Conservation (phyloP, 2,329 filamentous ascomycete species). For the Lanzia echinophila region DNA sequence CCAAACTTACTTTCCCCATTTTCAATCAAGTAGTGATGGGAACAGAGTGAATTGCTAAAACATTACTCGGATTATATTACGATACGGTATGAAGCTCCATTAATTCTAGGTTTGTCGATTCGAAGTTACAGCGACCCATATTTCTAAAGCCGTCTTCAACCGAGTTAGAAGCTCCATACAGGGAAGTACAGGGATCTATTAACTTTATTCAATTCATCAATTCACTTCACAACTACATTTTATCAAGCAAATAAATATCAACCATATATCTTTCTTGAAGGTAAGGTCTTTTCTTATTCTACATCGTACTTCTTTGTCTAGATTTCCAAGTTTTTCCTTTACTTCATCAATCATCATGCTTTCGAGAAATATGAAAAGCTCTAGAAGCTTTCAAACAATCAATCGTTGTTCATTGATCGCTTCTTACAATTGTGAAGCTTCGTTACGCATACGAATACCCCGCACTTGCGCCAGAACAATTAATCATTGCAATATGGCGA, state of each 20-base stretch:
- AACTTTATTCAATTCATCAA: not conserved
- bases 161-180: no score
- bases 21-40: no score
- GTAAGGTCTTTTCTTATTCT: not conserved
- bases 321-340: not conserved
- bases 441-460: conserved; percentile 18
- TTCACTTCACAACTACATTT: not conserved
- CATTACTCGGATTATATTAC: no score
- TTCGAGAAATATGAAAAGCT: conserved; percentile 17
- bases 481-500: conserved; percentile 21
- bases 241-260: not conserved
- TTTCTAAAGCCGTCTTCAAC: no score
- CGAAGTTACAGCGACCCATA: no score
- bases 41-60: no score
- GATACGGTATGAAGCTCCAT: no score
- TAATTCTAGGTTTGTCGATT: no score
- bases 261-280: not conserved
- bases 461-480: conserved; percentile 13
- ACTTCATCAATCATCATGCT: conserved; percentile 4
- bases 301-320: not conserved
- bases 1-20: no score
- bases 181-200: no score
- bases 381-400: conserved; percentile 19
- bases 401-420: conserved; percentile 15
- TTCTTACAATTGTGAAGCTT: conserved; percentile 13